Evolutionary conservation across 345 rosid species (phyloP).

Genomic region (Hypericum perforatum): DNA sequence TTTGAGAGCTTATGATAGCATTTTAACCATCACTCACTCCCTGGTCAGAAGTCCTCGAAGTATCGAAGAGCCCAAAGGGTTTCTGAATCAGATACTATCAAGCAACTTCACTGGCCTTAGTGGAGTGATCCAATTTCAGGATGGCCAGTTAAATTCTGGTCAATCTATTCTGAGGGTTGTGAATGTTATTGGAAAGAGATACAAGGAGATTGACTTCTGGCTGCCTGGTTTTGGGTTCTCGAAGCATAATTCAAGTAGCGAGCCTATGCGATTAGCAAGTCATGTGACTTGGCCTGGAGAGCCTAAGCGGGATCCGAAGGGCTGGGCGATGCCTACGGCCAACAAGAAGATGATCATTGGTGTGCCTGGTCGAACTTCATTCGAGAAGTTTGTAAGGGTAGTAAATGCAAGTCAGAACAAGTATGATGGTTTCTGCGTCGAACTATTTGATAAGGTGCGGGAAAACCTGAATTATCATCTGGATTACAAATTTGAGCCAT

Average conservation of each 20-base stretch:
- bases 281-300: slow-evolving; percentile 35
- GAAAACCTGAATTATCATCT: slow-evolving; percentile 13
- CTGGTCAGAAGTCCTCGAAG: slow-evolving; percentile 3
- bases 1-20: slow-evolving; percentile 34
- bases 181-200: slow-evolving; percentile 32
- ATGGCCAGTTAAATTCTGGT: slow-evolving; percentile 9
- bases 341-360: slow-evolving; percentile 28
- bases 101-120: slow-evolving; percentile 34
- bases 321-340: slow-evolving; percentile 29
- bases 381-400: slow-evolving; percentile 35
- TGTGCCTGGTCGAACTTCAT: slow-evolving; percentile 33
- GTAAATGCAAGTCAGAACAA: slow-evolving; percentile 6
- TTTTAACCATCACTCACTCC: slow-evolving; percentile 14
- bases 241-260: not conserved
- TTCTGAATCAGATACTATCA: slow-evolving; percentile 14
- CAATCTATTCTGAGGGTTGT: slow-evolving; percentile 17
- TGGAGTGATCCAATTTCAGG: slow-evolving; percentile 25
- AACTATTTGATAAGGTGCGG: slow-evolving; percentile 24
- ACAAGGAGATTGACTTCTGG: slow-evolving; percentile 36
- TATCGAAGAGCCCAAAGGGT: not conserved
- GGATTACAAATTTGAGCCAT: slow-evolving; percentile 14
- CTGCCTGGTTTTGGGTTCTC: slow-evolving; percentile 26
- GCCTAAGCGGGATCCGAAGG: slow-evolving; percentile 18
- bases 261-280: not conserved
- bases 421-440: slow-evolving; percentile 43